Percentiles rank a stretch among this genome's conserved stretches.
Evolutionary conservation across 225 moss, liverwort and hornwort genomes (phyloP).

Genomic region (Bryoerythrophyllum caledonicum): DNA sequence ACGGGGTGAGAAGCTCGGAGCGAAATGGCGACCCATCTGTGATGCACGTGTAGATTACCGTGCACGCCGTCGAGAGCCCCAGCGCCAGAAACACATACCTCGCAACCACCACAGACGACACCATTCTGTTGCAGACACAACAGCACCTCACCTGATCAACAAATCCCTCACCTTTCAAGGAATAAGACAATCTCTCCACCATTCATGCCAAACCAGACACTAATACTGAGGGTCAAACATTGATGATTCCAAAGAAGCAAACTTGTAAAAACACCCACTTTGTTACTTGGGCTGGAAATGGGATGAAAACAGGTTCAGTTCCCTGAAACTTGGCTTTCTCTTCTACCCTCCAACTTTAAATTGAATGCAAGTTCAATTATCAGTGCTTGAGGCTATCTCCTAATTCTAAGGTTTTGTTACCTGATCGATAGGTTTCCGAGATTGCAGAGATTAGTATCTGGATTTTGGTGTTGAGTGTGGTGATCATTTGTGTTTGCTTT

Average conservation of each 20-base stretch:
- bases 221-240: no score
- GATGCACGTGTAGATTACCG: slow-evolving; percentile 74
- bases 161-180: neutral
- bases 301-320: no score
- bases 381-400: no score
- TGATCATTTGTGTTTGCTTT: neutral
- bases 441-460: neutral
- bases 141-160: neutral
- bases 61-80: slow-evolving; percentile 61
- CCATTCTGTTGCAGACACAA: slow-evolving; percentile 30
- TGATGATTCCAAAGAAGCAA: no score
- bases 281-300: no score
- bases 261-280: no score
- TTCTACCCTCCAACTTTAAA: no score
- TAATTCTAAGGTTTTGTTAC: neutral
- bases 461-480: neutral
- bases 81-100: slow-evolving; percentile 66
- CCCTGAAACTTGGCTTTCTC: no score
- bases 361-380: no score
- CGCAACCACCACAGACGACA: slow-evolving; percentile 66
- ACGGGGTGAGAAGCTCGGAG: slow-evolving; percentile 78
- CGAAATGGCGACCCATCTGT: slow-evolving; percentile 91
- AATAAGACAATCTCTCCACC: neutral
- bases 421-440: neutral
- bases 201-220: neutral